Evolutionary conservation across 495 filamentous ascomycete species (phyloP).

Genomic region (Cetradonia linearis): DNA sequence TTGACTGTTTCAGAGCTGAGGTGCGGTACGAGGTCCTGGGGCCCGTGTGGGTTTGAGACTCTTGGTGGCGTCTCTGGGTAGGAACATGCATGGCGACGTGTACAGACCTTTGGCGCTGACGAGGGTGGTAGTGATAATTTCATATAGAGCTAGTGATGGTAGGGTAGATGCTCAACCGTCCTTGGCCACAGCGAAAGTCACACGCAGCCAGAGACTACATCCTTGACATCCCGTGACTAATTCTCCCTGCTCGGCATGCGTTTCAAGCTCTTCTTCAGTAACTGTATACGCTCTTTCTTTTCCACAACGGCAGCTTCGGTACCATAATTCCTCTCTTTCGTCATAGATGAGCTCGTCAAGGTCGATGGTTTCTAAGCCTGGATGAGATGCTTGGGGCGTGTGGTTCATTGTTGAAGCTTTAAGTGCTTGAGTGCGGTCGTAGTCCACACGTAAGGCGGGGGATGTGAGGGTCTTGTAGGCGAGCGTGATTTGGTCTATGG

Average conservation of each 20-base stretch:
- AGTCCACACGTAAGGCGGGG: slow-evolving; percentile 46
- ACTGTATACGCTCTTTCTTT: slow-evolving; percentile 62
- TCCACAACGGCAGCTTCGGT: slow-evolving; percentile 68
- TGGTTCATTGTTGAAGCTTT: neutral
- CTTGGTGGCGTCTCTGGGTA: neutral
- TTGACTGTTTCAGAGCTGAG: neutral
- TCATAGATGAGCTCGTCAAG: slow-evolving; percentile 63
- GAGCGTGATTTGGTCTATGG: slow-evolving; percentile 68
- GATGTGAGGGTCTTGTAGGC: slow-evolving; percentile 65
- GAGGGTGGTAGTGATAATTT: neutral
- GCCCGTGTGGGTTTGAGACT: neutral
- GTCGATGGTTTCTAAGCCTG: slow-evolving; percentile 69
- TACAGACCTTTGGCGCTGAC: neutral
- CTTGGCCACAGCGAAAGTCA: slow-evolving; percentile 53
- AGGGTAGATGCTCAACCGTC: no score
- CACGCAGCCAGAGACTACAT: slow-evolving; percentile 59
- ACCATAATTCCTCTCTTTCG: slow-evolving; percentile 44
- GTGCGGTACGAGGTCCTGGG: neutral
- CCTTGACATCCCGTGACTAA: slow-evolving; percentile 54
- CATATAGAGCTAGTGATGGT: no score
- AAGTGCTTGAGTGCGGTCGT: slow-evolving; percentile 41
- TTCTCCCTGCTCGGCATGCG: slow-evolving; percentile 44
- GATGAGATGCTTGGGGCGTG: slow-evolving; percentile 20
- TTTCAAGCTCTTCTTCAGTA: slow-evolving; percentile 57
- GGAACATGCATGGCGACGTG: neutral